A percentile compares a stretch with the other conserved stretches of the same genome.
Evolutionary conservation across 106 monocot genomes (phyloP).

Genomic region (Chionographis japonica): DNA sequence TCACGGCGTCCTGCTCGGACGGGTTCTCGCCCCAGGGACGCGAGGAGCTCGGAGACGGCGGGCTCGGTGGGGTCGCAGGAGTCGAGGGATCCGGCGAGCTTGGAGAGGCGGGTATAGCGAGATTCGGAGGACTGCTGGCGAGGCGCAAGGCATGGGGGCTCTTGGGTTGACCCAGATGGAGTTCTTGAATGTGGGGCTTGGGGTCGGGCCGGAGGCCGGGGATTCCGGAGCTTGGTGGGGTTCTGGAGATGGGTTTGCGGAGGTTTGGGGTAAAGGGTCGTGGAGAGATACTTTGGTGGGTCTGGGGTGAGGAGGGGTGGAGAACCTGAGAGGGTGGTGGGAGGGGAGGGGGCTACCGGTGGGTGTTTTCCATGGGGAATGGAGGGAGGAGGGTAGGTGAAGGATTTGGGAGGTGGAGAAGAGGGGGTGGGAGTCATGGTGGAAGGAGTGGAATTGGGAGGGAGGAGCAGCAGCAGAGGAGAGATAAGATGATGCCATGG

Average conservation of each 20-base stretch:
- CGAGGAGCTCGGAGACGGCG: slow-evolving; percentile 11
- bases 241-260: slow-evolving; percentile 10
- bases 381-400: too few relatives aligned
- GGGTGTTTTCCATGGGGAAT: too few relatives aligned
- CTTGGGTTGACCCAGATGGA: slow-evolving; percentile 74
- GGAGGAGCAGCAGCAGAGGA: slow-evolving; percentile 2
- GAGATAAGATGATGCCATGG: too few relatives aligned
- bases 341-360: slow-evolving; percentile 1
- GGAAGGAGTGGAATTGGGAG: not conserved
- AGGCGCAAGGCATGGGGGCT: slow-evolving; percentile 34
- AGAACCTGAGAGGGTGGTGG: slow-evolving; percentile 10
- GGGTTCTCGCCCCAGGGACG: slow-evolving; percentile 10
- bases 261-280: slow-evolving; percentile 6
- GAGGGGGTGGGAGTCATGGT: not conserved
- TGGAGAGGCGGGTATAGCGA: slow-evolving; percentile 47
- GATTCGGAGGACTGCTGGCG: slow-evolving; percentile 34
- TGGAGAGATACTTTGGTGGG: slow-evolving; percentile 19
- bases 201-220: not conserved
- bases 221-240: not conserved
- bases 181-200: slow-evolving; percentile 26
- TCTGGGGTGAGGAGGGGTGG: not conserved
- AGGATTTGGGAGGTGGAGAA: too few relatives aligned
- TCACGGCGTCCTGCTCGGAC: slow-evolving; percentile 63
- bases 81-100: slow-evolving; percentile 31
- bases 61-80: slow-evolving; percentile 12